Conservation (phyloP, 768 basidiomycete genomes). For the Cystofilobasidium macerans region DNA sequence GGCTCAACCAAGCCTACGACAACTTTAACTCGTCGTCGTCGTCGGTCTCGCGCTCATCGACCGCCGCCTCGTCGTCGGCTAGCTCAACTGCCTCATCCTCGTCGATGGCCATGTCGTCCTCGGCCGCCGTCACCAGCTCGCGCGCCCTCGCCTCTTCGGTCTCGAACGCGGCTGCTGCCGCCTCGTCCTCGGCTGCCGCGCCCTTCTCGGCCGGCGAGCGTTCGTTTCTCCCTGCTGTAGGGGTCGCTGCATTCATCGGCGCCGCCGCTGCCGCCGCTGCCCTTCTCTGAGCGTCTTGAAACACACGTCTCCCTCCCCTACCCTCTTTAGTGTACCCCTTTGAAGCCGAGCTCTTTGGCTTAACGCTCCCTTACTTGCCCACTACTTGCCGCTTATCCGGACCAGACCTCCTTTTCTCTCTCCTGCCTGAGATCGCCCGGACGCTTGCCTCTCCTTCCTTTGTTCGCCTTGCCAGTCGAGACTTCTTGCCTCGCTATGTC, state of each 20-base stretch:
- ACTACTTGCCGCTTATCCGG: too few relatives aligned
- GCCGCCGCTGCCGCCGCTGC: background rate
- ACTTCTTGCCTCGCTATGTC: too few relatives aligned
- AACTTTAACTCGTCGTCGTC: background rate
- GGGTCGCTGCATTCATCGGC: background rate
- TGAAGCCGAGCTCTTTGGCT: too few relatives aligned
- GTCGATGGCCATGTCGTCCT: background rate
- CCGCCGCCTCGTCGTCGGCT: constrained; percentile 2
- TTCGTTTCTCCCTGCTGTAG: background rate
- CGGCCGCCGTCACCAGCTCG: background rate
- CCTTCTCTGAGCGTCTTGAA: background rate
- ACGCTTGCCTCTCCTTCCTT: too few relatives aligned
- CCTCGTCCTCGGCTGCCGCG: background rate
- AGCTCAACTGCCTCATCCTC: background rate
- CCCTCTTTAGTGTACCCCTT: too few relatives aligned
- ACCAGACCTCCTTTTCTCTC: background rate
- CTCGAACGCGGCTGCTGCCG: constrained; percentile 1
- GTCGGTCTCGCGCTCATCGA: background rate
- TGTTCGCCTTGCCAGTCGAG: too few relatives aligned
- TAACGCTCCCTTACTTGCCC: too few relatives aligned
- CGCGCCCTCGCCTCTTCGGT: background rate
- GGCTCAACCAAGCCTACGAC: background rate
- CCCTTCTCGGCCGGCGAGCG: background rate
- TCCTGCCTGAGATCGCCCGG: too few relatives aligned
- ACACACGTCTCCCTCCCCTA: too few relatives aligned